Evolutionary conservation across 176 grass and related monocot genomes (phyloP).

Genomic region (Miscanthus lutarioriparius): DNA sequence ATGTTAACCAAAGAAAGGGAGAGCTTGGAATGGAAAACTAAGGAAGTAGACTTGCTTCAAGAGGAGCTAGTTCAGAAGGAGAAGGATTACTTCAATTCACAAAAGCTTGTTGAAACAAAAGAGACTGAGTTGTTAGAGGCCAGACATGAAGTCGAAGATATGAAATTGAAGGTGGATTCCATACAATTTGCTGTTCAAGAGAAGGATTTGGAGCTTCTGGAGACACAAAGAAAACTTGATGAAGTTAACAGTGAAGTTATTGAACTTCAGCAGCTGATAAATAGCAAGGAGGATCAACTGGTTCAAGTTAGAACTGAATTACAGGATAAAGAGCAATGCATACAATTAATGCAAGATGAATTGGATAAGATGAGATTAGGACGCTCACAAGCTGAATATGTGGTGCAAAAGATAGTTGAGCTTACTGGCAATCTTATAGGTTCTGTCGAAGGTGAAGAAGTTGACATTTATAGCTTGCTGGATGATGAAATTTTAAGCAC

Average conservation of each 20-base stretch:
- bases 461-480: constrained; percentile 37
- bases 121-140: constrained; percentile 76
- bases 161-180: constrained; percentile 69
- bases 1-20: constrained; percentile 65
- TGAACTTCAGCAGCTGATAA: constrained; percentile 50
- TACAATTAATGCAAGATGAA: constrained; percentile 48
- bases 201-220: constrained; percentile 69
- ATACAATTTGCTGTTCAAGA: constrained; percentile 51
- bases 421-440: constrained; percentile 54
- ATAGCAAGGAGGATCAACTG: constrained; percentile 58
- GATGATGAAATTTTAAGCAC: constrained; percentile 52
- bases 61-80: constrained; percentile 62
- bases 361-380: constrained; percentile 43
- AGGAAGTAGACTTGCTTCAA: constrained; percentile 60
- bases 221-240: constrained; percentile 47
- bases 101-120: constrained; percentile 60
- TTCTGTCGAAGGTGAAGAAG: constrained; percentile 48
- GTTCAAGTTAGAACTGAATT: constrained; percentile 50
- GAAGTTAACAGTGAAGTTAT: constrained; percentile 49
- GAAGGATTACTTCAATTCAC: constrained; percentile 48
- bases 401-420: constrained; percentile 55
- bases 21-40: constrained; percentile 62
- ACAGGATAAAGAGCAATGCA: constrained; percentile 51
- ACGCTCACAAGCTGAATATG: constrained; percentile 56
- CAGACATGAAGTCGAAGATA: constrained; percentile 68